These are phyloP conservation scores for Eucalyptus viminalis DNA, from an alignment of 345 rosid genomes.

Conservation along the genomic window DNA sequence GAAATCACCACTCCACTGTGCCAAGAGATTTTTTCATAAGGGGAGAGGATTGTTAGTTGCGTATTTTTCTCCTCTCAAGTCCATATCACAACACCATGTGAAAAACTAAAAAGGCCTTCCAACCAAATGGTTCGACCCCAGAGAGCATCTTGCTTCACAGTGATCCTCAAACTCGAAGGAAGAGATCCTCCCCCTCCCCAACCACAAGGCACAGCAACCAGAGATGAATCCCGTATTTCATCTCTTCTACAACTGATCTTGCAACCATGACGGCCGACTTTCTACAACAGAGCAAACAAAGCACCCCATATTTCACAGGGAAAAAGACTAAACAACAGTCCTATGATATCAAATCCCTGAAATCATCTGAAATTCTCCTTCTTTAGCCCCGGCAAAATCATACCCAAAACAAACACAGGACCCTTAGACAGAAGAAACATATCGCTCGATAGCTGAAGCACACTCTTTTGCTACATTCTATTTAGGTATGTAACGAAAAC, in stretches of 20 bases:
- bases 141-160: neutral
- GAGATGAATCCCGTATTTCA: neutral
- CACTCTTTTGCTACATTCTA: neutral
- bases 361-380: neutral
- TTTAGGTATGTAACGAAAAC: neutral
- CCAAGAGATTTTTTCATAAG: neutral
- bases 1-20: neutral
- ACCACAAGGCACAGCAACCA: neutral
- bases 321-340: neutral
- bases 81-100: neutral
- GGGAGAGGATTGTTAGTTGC: neutral
- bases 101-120: neutral
- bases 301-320: neutral
- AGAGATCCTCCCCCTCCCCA: neutral
- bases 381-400: neutral
- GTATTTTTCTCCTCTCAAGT: neutral
- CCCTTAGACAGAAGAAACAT: neutral
- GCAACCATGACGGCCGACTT: neutral
- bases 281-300: neutral
- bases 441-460: neutral
- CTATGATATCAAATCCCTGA: neutral
- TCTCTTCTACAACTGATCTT: neutral
- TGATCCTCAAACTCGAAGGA: neutral
- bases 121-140: neutral
- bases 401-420: neutral